Evolutionary conservation across 1,284 basidiomycete species (phyloP).

Genomic region (Sutorius eximius): DNA sequence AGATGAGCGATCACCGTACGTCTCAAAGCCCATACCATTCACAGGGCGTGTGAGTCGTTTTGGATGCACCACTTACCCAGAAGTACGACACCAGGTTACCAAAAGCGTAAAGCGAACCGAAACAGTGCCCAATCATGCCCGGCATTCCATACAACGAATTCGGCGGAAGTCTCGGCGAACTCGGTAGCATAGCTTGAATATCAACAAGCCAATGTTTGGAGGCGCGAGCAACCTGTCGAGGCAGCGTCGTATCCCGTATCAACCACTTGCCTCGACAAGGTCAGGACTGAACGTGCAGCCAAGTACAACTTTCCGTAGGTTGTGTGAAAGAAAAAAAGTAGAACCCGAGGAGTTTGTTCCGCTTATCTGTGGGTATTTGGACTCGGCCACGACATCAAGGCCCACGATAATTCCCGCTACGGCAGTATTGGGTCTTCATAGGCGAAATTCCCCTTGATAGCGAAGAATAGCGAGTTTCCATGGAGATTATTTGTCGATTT

Average conservation of each 20-base stretch:
- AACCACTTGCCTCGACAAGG: background rate
- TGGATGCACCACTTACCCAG: background rate
- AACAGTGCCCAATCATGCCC: background rate
- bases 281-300: background rate
- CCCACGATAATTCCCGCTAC: constrained; percentile 4
- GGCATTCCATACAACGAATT: background rate
- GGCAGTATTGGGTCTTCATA: background rate
- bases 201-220: background rate
- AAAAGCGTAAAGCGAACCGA: background rate
- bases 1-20: background rate
- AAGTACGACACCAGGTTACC: background rate
- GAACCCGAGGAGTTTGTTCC: constrained; percentile 2
- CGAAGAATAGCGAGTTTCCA: background rate
- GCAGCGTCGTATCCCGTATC: background rate
- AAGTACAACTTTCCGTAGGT: background rate
- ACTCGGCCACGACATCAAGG: background rate
- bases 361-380: background rate
- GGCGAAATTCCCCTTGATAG: background rate
- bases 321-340: background rate
- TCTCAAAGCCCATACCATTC: background rate
- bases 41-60: background rate
- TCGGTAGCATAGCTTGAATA: background rate
- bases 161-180: background rate
- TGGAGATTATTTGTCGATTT: background rate
- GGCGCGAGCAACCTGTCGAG: background rate